Percentiles rank a stretch among this genome's conserved stretches.
These are phyloP conservation scores for Hemisphaericaspora lyxosophila DNA, from an alignment of 1,139 yeast genomes.

Conservation along the genomic window DNA sequence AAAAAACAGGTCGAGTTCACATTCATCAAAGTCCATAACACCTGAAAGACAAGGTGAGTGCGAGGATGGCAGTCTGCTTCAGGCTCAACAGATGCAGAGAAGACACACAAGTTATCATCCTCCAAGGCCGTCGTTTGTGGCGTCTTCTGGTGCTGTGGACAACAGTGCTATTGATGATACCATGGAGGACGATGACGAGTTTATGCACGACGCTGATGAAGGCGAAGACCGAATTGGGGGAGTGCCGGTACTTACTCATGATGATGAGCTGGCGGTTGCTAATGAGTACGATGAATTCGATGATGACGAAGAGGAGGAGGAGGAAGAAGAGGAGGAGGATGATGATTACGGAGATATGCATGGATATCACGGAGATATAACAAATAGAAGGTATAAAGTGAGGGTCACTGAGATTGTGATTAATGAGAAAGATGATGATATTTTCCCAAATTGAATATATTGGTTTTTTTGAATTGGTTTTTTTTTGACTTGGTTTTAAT, in stretches of 20 bases:
- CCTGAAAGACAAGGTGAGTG: constrained; percentile 1
- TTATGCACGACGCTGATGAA: constrained; percentile 8
- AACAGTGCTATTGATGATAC: constrained; percentile 8
- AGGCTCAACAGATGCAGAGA: constrained; percentile 15
- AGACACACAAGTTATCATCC: constrained; percentile 38
- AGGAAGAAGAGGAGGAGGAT: constrained; percentile 27
- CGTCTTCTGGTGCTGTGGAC: constrained; percentile 11
- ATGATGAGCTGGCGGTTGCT: constrained; percentile 1
- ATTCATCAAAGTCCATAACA: constrained; percentile 3
- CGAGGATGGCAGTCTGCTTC: not conserved
- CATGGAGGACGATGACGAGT: constrained; percentile 12
- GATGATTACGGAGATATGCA: constrained; percentile 24
- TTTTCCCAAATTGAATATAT: constrained; percentile 20
- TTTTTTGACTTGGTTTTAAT: not conserved
- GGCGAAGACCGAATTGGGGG: not conserved
- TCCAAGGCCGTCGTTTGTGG: constrained; percentile 25
- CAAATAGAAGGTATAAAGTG: constrained; percentile 37
- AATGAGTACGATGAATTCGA: constrained; percentile 16
- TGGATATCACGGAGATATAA: constrained; percentile 26
- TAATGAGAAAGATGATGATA: constrained; percentile 36
- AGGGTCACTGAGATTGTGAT: constrained; percentile 55
- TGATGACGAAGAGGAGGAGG: constrained; percentile 18
- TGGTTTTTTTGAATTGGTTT: constrained; percentile 4
- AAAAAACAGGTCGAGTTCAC: not conserved
- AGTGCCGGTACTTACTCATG: not conserved